Conservation (phyloP, 2,329 filamentous ascomycete species). For the Chrysosphaeria jannelii region DNA sequence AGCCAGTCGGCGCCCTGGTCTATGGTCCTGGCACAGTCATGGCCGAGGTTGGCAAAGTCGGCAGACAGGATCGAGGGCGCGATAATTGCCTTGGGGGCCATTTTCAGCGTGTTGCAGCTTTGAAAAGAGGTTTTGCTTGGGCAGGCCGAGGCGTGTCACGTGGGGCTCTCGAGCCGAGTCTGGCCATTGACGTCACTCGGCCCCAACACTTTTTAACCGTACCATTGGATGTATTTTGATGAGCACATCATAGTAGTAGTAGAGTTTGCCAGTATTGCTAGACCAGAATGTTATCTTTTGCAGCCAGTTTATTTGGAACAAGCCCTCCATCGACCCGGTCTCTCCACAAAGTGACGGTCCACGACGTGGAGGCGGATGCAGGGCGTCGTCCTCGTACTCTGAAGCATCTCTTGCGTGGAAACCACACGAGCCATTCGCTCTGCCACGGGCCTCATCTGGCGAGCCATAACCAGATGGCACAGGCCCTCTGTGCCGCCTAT, state of each 20-base stretch:
- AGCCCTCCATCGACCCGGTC: conserved; percentile 12
- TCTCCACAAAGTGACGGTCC: conserved; percentile 37
- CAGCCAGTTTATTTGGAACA: conserved; percentile 6
- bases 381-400: conserved; percentile 58
- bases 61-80: conserved; percentile 94
- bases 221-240: too few relatives aligned
- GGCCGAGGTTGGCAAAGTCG: conserved; percentile 71
- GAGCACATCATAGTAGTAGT: too few relatives aligned
- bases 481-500: conserved; percentile 63
- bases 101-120: too few relatives aligned
- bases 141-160: too few relatives aligned
- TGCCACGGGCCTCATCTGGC: background rate
- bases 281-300: conserved; percentile 7
- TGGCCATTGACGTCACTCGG: too few relatives aligned
- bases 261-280: too few relatives aligned
- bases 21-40: conserved; percentile 67
- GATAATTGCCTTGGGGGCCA: conserved; percentile 81
- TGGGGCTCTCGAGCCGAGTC: too few relatives aligned
- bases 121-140: too few relatives aligned
- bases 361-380: conserved; percentile 50
- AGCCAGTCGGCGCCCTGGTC: conserved; percentile 70
- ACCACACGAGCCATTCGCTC: conserved; percentile 72
- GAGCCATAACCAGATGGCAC: conserved; percentile 60
- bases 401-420: conserved; percentile 72
- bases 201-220: too few relatives aligned